phyloP scores from a whole-genome alignment of 1,284 basidiomycete species.

The Puccinia horiana region DNA sequence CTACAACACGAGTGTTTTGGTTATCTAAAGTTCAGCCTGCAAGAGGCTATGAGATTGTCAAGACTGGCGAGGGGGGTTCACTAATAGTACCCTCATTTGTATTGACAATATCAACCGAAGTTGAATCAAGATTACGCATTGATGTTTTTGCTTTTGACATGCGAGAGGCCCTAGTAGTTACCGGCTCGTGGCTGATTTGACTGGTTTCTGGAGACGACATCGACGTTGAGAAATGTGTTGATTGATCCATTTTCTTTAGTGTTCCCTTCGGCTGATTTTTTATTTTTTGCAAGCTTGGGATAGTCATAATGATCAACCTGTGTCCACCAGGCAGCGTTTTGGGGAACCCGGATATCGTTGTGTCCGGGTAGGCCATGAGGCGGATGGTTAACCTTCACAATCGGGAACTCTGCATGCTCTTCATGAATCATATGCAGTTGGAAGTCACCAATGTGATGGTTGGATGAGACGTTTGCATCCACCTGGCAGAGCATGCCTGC shows the following conservation, averaged over 20 bases:
- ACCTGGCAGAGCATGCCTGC: constrained; percentile 24
- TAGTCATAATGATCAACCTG: constrained; percentile 38
- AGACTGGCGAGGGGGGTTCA: not conserved
- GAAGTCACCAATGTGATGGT: constrained; percentile 50
- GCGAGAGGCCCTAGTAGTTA: not conserved
- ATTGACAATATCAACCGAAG: not conserved
- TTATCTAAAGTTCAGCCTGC: not conserved
- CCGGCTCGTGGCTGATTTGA: not conserved
- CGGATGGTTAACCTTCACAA: constrained; percentile 71
- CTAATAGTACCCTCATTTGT: not conserved
- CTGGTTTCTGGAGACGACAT: not conserved
- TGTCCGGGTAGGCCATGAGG: constrained; percentile 68
- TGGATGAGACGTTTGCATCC: constrained; percentile 39
- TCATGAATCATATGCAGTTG: constrained; percentile 55
- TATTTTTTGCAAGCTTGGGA: constrained; percentile 9
- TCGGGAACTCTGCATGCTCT: constrained; percentile 65
- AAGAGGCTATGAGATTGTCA: not conserved
- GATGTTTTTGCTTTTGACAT: not conserved
- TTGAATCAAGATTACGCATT: not conserved
- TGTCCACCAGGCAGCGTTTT: constrained; percentile 70
- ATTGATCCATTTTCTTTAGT: not conserved
- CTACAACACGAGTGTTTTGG: no score
- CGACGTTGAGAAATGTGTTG: not conserved
- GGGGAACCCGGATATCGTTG: constrained; percentile 67
- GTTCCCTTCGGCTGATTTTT: not conserved